Percentiles rank a stretch among this genome's conserved stretches.
Evolutionary conservation across 1,284 basidiomycete genomes (phyloP).

Genomic region (Xerocomus minutiporus): DNA sequence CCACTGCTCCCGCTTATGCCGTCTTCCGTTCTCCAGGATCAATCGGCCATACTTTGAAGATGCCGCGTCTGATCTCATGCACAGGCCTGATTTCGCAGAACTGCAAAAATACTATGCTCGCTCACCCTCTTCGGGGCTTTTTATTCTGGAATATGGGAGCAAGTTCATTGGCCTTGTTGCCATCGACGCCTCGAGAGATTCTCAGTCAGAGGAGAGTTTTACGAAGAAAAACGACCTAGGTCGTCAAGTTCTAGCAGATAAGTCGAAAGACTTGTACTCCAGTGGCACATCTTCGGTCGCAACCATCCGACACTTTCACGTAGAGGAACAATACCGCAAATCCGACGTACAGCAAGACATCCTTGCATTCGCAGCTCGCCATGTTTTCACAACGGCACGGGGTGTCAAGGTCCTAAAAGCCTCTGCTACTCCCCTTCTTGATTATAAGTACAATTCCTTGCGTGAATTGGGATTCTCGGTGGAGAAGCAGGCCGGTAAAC

Average conservation of each 20-base stretch:
- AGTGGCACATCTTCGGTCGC: conserved; percentile 45
- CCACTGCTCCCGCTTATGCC: conserved; percentile 5
- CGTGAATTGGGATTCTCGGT: conserved; percentile 49
- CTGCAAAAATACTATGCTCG: conserved; percentile 56
- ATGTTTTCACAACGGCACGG: conserved; percentile 48
- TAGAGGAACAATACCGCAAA: conserved; percentile 59
- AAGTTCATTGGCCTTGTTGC: conserved; percentile 67
- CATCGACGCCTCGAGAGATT: conserved; percentile 54
- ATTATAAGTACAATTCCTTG: conserved; percentile 48
- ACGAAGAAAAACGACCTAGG: conserved; percentile 25
- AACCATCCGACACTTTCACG: conserved; percentile 72
- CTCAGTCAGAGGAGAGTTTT: conserved; percentile 26
- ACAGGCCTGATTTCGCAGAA: conserved; percentile 53
- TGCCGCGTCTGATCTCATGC: conserved; percentile 49
- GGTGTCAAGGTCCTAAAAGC: conserved; percentile 45
- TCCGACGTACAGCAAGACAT: conserved; percentile 63
- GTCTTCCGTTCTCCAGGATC: conserved; percentile 40
- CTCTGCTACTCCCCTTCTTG: conserved; percentile 46
- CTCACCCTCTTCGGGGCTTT: conserved; percentile 59
- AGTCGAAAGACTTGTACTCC: conserved; percentile 15
- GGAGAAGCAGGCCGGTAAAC: conserved; percentile 38
- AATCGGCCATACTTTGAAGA: conserved; percentile 69
- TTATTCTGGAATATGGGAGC: conserved; percentile 60
- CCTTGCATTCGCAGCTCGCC: conserved; percentile 51
- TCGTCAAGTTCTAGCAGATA: conserved; percentile 8